Evolutionary conservation across 106 monocot species (phyloP).

Genomic region (Phalaenopsis aphrodite): DNA sequence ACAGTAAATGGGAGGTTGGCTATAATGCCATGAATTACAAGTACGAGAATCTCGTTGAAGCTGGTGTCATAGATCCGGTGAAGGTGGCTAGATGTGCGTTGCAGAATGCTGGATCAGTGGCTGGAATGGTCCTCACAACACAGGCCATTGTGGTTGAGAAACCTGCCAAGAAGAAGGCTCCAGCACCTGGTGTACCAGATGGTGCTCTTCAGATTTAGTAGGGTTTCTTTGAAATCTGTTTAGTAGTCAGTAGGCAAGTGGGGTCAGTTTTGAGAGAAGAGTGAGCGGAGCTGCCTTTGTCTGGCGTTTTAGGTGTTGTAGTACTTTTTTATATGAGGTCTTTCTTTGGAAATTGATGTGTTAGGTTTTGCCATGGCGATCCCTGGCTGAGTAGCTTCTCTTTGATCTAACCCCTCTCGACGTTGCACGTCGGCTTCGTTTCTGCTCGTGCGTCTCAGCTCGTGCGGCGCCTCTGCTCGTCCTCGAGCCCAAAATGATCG

Average conservation of each 20-base stretch:
- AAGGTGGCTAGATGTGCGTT: slow-evolving; percentile 79
- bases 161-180: slow-evolving; percentile 45
- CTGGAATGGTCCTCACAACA: slow-evolving; percentile 76
- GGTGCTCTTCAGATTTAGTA: background rate
- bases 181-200: slow-evolving; percentile 11
- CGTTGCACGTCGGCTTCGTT: too few species aligned
- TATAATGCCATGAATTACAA: slow-evolving; percentile 80
- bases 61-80: slow-evolving; percentile 76
- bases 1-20: slow-evolving; percentile 59
- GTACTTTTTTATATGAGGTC: too few species aligned
- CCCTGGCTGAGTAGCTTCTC: too few species aligned
- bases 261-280: background rate
- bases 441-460: too few species aligned
- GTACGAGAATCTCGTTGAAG: slow-evolving; percentile 72
- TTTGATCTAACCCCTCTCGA: too few species aligned
- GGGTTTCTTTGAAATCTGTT: background rate
- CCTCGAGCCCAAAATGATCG: too few species aligned
- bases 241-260: background rate
- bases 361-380: too few species aligned
- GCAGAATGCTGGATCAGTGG: slow-evolving; percentile 78
- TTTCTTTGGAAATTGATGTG: too few species aligned
- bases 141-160: slow-evolving; percentile 88
- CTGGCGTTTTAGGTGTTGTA: background rate
- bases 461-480: too few species aligned
- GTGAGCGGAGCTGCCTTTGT: too few species aligned